Conservation (phyloP, 352 stramenopile species). For the Phytophthora pistaciae region DNA sequence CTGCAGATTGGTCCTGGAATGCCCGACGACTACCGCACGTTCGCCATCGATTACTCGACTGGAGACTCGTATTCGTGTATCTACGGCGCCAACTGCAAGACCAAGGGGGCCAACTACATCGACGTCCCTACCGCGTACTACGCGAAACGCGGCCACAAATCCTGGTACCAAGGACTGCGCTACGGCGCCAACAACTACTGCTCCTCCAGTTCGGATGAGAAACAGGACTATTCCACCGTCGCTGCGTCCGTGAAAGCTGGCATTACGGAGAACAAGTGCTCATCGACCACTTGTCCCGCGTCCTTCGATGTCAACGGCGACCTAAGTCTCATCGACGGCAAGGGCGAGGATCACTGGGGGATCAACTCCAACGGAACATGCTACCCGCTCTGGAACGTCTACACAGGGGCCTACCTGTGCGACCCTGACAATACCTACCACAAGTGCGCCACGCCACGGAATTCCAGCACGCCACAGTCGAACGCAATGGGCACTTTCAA, state of each 20-base stretch:
- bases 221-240: slow-evolving; percentile 27
- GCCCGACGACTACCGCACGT: slow-evolving; percentile 60
- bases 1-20: slow-evolving; percentile 88
- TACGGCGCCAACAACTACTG: slow-evolving; percentile 64
- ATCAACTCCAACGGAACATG: slow-evolving; percentile 77
- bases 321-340: slow-evolving; percentile 31
- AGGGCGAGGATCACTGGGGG: slow-evolving; percentile 45
- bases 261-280: slow-evolving; percentile 41
- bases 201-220: slow-evolving; percentile 7
- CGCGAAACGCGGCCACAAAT: slow-evolving; percentile 51
- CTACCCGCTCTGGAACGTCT: slow-evolving; percentile 65
- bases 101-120: slow-evolving; percentile 49
- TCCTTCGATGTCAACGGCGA: slow-evolving; percentile 45
- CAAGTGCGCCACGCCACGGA: slow-evolving; percentile 34
- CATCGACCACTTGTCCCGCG: slow-evolving; percentile 32
- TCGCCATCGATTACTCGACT: slow-evolving; percentile 40
- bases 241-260: slow-evolving; percentile 26
- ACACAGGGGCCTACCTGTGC: slow-evolving; percentile 63
- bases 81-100: slow-evolving; percentile 53
- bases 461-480: slow-evolving; percentile 36
- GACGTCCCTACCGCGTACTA: slow-evolving; percentile 43
- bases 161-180: slow-evolving; percentile 69
- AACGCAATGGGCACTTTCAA: slow-evolving; percentile 53
- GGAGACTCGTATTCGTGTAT: slow-evolving; percentile 44
- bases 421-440: slow-evolving; percentile 49